A percentile compares a stretch with the other conserved stretches of the same genome.
These are phyloP conservation scores for Vanderwaltozyma polyspora DNA, from an alignment of 805 yeast genomes.

Conservation along the genomic window DNA sequence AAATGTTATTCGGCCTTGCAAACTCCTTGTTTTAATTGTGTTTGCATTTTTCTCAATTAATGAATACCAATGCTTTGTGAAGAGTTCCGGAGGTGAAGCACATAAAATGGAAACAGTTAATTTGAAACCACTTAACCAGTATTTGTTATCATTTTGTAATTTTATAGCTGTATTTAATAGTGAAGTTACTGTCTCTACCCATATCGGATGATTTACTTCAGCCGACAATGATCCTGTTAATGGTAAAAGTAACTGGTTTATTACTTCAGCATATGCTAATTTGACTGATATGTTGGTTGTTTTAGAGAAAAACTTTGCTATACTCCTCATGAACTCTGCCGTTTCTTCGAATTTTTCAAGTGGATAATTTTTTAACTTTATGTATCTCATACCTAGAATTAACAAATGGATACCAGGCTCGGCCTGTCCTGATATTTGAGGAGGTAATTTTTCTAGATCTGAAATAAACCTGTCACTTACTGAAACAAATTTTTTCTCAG, in stretches of 20 bases:
- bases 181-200: conserved; percentile 71
- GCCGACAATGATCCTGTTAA: conserved; percentile 81
- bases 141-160: conserved; percentile 34
- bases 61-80: conserved; percentile 58
- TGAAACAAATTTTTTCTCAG: conserved; percentile 66
- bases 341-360: conserved; percentile 85
- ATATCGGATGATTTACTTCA: conserved; percentile 89
- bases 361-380: conserved; percentile 72
- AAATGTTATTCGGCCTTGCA: conserved; percentile 40
- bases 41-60: conserved; percentile 52
- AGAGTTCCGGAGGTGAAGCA: conserved; percentile 70
- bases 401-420: conserved; percentile 60
- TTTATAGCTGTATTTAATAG: conserved; percentile 43
- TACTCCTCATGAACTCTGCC: conserved; percentile 77
- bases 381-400: conserved; percentile 84
- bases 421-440: conserved; percentile 34
- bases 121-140: conserved; percentile 59
- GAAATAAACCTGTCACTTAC: conserved; percentile 92
- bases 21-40: conserved; percentile 54
- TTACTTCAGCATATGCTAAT: conserved; percentile 76
- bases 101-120: conserved; percentile 64
- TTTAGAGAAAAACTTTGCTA: conserved; percentile 68
- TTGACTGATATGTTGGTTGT: conserved; percentile 56
- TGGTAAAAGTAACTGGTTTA: conserved; percentile 64
- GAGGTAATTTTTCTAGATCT: conserved; percentile 75